phyloP scores from a whole-genome alignment of 2,329 filamentous ascomycete species.

The Colletotrichum viniferum region DNA sequence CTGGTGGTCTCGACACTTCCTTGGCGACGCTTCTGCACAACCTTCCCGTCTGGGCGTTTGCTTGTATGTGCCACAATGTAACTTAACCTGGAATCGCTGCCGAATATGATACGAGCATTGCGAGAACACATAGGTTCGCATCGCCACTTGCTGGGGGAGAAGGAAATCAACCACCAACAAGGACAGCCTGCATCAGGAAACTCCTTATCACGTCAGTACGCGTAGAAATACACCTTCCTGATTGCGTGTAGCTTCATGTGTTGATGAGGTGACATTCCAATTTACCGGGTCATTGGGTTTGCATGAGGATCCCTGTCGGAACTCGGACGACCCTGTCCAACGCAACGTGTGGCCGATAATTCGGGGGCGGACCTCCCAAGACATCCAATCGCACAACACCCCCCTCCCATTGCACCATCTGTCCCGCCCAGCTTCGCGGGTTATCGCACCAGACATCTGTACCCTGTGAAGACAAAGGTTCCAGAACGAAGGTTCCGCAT shows the following conservation, averaged over 20 bases:
- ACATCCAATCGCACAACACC: neutral
- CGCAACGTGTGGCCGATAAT: neutral
- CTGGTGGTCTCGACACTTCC: neutral
- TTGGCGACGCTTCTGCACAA: neutral
- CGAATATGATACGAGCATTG: neutral
- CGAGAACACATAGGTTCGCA: neutral
- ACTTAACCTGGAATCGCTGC: neutral
- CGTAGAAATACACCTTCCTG: neutral
- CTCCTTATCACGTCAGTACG: neutral
- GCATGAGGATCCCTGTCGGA: neutral
- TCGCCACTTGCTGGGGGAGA: neutral
- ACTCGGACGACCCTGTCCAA: neutral
- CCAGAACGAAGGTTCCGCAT: neutral
- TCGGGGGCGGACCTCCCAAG: neutral
- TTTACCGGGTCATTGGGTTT: neutral
- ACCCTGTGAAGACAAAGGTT: neutral
- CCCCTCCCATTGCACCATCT: neutral
- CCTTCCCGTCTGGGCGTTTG: constrained; percentile 8
- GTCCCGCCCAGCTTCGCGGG: neutral
- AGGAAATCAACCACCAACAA: neutral
- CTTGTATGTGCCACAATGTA: neutral
- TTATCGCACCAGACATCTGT: neutral
- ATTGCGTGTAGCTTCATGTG: neutral
- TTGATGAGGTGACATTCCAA: neutral
- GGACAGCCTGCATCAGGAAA: neutral